Evolutionary conservation across 179 eudicot genomes (phyloP).

Genomic region (Beta macrorhiza): DNA sequence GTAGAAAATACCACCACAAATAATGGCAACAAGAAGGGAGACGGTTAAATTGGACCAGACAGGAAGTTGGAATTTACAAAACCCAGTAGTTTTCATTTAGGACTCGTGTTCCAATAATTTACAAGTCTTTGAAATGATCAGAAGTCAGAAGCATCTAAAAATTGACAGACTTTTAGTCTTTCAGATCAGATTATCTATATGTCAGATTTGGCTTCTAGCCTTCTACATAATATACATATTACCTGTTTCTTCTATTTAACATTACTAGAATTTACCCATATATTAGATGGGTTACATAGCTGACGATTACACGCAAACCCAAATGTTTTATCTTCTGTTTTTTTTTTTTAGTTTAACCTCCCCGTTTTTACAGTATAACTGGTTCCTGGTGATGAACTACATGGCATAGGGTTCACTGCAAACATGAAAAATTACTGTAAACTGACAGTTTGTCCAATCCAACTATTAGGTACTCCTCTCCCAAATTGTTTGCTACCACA

Average conservation of each 20-base stretch:
- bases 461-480: background rate
- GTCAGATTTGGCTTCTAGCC: background rate
- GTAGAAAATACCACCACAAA: background rate
- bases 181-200: background rate
- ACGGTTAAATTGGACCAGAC: background rate
- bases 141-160: background rate
- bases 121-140: background rate
- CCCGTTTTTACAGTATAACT: background rate
- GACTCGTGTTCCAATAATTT: background rate
- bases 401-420: background rate
- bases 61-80: slow-evolving; percentile 2
- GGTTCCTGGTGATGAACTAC: background rate
- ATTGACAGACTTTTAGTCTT: background rate
- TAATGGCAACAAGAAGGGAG: background rate
- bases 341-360: background rate
- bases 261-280: background rate
- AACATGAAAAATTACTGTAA: slow-evolving; percentile 1
- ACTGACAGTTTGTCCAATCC: background rate
- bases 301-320: background rate
- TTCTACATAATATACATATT: background rate
- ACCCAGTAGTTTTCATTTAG: background rate
- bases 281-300: background rate
- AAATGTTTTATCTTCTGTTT: background rate
- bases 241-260: background rate
- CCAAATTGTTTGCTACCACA: background rate